These are phyloP conservation scores for Carallia brachiata DNA, from an alignment of 345 rosid species.

Conservation along the genomic window DNA sequence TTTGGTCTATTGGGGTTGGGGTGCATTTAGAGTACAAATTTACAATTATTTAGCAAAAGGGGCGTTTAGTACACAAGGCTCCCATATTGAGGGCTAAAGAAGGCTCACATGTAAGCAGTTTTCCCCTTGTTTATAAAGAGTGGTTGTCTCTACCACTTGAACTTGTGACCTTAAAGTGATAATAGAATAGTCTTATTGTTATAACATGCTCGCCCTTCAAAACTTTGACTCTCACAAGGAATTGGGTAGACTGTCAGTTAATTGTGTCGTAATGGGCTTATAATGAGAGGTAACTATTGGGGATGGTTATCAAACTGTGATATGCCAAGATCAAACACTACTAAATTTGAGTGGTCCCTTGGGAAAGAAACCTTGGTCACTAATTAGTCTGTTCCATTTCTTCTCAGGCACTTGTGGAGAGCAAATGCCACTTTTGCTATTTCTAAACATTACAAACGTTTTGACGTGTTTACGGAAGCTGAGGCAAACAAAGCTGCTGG, in stretches of 20 bases:
- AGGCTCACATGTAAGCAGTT: too few relatives aligned
- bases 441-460: conserved; percentile 87
- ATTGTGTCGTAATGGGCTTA: not conserved
- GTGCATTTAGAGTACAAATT: not conserved
- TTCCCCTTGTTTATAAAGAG: too few relatives aligned
- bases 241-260: too few relatives aligned
- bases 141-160: too few relatives aligned
- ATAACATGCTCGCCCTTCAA: too few relatives aligned
- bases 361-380: not conserved
- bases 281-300: not conserved
- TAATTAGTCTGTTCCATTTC: conserved; percentile 15
- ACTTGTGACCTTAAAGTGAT: too few relatives aligned
- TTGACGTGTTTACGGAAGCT: conserved; percentile 84
- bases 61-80: too few relatives aligned
- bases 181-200: too few relatives aligned
- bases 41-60: too few relatives aligned
- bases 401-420: conserved; percentile 94
- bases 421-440: conserved; percentile 92
- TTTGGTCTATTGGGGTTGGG: not conserved
- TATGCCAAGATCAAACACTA: not conserved
- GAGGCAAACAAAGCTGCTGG: conserved; percentile 99
- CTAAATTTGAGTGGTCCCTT: not conserved
- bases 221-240: too few relatives aligned
- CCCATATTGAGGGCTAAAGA: too few relatives aligned
- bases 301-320: not conserved